Conservation (phyloP, 2,329 filamentous ascomycete genomes). For the Pseudocercospora cruenta region DNA sequence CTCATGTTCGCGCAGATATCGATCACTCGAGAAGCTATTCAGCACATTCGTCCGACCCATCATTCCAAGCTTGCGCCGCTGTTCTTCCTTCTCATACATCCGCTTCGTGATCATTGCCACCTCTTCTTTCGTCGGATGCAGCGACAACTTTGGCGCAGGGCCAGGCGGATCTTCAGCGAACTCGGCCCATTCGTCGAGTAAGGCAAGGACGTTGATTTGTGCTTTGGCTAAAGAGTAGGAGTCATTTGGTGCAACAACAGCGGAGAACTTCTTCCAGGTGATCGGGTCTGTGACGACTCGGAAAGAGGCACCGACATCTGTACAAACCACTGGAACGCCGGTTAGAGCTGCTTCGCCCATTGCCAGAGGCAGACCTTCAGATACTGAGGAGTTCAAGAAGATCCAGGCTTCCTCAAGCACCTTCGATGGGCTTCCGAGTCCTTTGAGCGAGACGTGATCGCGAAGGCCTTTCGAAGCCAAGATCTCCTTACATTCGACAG, state of each 20-base stretch:
- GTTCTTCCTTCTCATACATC: conserved; percentile 64
- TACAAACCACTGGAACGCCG: conserved; percentile 48
- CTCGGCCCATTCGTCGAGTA: conserved; percentile 64
- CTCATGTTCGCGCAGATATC: conserved; percentile 55
- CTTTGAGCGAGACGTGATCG: conserved; percentile 52
- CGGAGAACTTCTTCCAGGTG: conserved; percentile 56
- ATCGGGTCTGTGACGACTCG: conserved; percentile 60
- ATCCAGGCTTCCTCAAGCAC: conserved; percentile 61
- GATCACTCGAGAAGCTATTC: conserved; percentile 62
- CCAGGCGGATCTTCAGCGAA: conserved; percentile 57
- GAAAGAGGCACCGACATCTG: conserved; percentile 60
- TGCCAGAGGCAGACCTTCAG: conserved; percentile 50
- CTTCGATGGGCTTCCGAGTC: conserved; percentile 57
- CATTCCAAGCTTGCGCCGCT: conserved; percentile 62
- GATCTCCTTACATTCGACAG: conserved; percentile 57
- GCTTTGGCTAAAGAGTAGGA: conserved; percentile 62
- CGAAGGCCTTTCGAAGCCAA: conserved; percentile 53
- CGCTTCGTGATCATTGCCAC: conserved; percentile 58
- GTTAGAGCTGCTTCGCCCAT: conserved; percentile 53
- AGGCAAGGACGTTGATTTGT: conserved; percentile 64
- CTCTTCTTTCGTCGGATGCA: conserved; percentile 54
- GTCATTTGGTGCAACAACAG: conserved; percentile 68
- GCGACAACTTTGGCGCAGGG: conserved; percentile 48
- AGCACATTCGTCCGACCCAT: conserved; percentile 62
- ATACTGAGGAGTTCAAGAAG: conserved; percentile 48